phyloP scores from a whole-genome alignment of 495 filamentous ascomycete species.

The Neurospora hispaniola region DNA sequence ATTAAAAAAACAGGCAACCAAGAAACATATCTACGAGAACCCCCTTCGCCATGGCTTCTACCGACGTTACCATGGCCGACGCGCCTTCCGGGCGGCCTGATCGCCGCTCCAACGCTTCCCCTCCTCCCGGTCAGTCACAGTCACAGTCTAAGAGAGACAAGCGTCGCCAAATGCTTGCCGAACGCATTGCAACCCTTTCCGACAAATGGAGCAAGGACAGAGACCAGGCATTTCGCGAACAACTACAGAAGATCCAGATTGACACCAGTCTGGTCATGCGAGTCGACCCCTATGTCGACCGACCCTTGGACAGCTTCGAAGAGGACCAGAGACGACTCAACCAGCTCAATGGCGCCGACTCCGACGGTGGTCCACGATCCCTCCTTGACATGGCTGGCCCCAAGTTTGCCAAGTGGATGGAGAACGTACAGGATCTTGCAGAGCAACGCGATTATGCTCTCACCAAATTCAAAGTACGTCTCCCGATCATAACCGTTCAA shows the following conservation, averaged over 20 bases:
- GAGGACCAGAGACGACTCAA: slow-evolving; percentile 57
- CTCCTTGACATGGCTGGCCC: slow-evolving; percentile 62
- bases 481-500: not conserved
- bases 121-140: slow-evolving; percentile 15
- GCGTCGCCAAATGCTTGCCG: slow-evolving; percentile 64
- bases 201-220: slow-evolving; percentile 68
- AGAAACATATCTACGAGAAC: not conserved
- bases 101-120: slow-evolving; percentile 21
- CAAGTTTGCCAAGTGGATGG: slow-evolving; percentile 69
- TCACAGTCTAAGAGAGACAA: slow-evolving; percentile 80
- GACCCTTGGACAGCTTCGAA: slow-evolving; percentile 59
- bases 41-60: slow-evolving; percentile 21
- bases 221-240: slow-evolving; percentile 76
- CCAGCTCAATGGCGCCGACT: slow-evolving; percentile 43
- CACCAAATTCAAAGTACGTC: slow-evolving; percentile 60
- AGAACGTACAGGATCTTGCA: slow-evolving; percentile 73
- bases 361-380: slow-evolving; percentile 26
- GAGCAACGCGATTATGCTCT: slow-evolving; percentile 75
- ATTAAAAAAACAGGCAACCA: not conserved
- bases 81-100: slow-evolving; percentile 12
- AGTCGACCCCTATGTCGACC: slow-evolving; percentile 65
- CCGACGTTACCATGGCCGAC: slow-evolving; percentile 19
- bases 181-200: slow-evolving; percentile 62
- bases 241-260: slow-evolving; percentile 76
- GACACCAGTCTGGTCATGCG: slow-evolving; percentile 80